Percentiles rank a stretch among this genome's conserved stretches.
phyloP scores from a whole-genome alignment of 2,329 filamentous ascomycete genomes.

The Colletotrichum somersetense region DNA sequence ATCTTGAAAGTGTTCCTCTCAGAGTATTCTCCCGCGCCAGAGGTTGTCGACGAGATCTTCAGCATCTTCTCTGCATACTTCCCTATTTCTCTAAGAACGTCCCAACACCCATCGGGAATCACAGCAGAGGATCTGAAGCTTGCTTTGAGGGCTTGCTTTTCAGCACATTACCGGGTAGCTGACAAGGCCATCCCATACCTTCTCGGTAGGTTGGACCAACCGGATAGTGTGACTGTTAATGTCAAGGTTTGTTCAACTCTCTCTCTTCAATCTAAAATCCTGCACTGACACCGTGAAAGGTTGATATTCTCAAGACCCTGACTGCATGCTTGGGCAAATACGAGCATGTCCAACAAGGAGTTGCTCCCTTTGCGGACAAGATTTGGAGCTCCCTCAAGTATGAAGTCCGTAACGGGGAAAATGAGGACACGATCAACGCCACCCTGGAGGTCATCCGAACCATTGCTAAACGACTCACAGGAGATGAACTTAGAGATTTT shows the following conservation, averaged over 20 bases:
- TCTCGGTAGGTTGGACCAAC: constrained; percentile 69
- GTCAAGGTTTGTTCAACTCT: constrained; percentile 61
- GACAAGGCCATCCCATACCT: constrained; percentile 65
- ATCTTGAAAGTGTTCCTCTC: constrained; percentile 60
- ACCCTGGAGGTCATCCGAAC: constrained; percentile 67
- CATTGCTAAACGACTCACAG: constrained; percentile 60
- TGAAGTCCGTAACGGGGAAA: constrained; percentile 72
- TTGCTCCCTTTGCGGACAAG: constrained; percentile 62
- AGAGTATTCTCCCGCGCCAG: constrained; percentile 59
- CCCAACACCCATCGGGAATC: constrained; percentile 62
- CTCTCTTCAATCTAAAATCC: not conserved
- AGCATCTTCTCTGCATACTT: constrained; percentile 71
- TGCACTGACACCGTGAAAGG: constrained; percentile 47
- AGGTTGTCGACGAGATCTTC: constrained; percentile 64
- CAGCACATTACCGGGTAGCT: constrained; percentile 62
- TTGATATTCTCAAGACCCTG: constrained; percentile 69
- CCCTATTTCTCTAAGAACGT: constrained; percentile 68
- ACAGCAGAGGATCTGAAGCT: constrained; percentile 69
- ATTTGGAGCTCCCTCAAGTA: constrained; percentile 74
- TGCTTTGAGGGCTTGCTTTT: constrained; percentile 66
- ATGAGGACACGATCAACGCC: constrained; percentile 68
- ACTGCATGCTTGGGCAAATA: constrained; percentile 66
- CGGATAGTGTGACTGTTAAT: constrained; percentile 68
- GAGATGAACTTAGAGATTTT: constrained; percentile 60
- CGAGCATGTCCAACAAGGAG: constrained; percentile 57